phyloP scores from a whole-genome alignment of 352 stramenopile species.

The Phytophthora sp. region DNA sequence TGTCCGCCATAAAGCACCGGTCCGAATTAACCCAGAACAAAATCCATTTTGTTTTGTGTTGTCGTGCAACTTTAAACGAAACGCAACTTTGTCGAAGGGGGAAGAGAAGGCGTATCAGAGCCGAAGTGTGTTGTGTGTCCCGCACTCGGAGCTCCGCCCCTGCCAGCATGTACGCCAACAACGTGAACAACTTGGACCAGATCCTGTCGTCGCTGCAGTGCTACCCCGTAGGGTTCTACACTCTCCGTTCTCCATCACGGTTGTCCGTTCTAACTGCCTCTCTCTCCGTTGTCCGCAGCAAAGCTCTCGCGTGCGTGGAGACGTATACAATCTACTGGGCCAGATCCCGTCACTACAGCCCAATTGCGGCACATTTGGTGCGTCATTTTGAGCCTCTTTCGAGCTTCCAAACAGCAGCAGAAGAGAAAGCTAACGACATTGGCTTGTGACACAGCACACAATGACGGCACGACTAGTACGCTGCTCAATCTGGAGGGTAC shows the following conservation, averaged over 20 bases:
- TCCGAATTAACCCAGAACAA: too few relatives aligned
- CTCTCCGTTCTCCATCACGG: background rate
- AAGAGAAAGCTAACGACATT: too few relatives aligned
- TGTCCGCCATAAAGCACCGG: too few relatives aligned
- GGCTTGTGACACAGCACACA: too few relatives aligned
- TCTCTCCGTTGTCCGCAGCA: constrained; percentile 48
- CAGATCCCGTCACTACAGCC: constrained; percentile 88
- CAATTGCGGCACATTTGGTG: constrained; percentile 87
- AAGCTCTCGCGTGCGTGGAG: constrained; percentile 81
- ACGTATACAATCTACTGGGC: constrained; percentile 85
- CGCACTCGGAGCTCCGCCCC: constrained; percentile 2
- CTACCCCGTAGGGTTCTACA: constrained; percentile 59
- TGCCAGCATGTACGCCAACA: constrained; percentile 76
- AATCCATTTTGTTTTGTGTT: too few relatives aligned
- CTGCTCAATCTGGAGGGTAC: constrained; percentile 86
- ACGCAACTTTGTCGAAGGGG: background rate
- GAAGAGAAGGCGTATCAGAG: constrained; percentile 14
- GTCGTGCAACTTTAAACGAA: constrained; percentile 2
- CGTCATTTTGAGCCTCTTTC: background rate
- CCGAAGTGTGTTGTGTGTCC: background rate
- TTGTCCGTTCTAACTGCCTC: background rate
- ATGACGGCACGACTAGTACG: constrained; percentile 87
- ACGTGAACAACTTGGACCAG: constrained; percentile 88
- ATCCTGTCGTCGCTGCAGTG: constrained; percentile 88
- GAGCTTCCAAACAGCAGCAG: background rate